Evolutionary conservation across 129 eudicot genomes (phyloP), one percentile per base, ranked within the genome.

Genomic region (Sambucus nigra): DNA sequence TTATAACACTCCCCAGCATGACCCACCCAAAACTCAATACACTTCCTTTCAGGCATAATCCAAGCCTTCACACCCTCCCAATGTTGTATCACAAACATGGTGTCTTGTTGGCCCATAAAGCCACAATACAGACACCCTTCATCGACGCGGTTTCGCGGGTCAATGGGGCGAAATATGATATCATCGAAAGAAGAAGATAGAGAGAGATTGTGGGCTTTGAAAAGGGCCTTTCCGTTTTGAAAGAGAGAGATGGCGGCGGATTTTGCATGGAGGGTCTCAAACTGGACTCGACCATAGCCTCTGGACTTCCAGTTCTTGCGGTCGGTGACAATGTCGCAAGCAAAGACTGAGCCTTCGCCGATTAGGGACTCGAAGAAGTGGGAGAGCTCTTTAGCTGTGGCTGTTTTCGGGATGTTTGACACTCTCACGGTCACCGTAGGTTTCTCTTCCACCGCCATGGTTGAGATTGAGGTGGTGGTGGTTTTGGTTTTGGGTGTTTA

Each of bases 271-370:
- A 72, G 80, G 78, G 89, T 68, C 24, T 82, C 89, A 70, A 86
- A 86, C 22, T 91, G 95, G 33, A 81, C 78, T 3, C 89, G 73
- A 3, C 99, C 99, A 26, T 65, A 76, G 42, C 88, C 94, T 68
- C 81, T 72, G 8, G 99, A 75, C 49, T 82, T 91, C 99, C 99
- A 91, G 69, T 91, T 80, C 2, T 76, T 71, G 74, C 67, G 86
- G n/a, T 86, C 94, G 31, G 99, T 68, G 76, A 75, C 66, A 57
- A 91, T 91, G 51, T 86, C 87, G 27, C 62, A 22, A 45, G 99
- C 91, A 65, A 61, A 91, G 14, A 91, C 58, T 15, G 91, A 44
- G 52, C 59, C 78, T 64, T 55, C 65, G 12, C 94, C 95, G 27
- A 80, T 64, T 31, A 21, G 32, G 61, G 75, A 29, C 31, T 91